Evolutionary conservation across 2,329 filamentous ascomycete genomes (phyloP).

Genomic region (Cercospora nicotianae): DNA sequence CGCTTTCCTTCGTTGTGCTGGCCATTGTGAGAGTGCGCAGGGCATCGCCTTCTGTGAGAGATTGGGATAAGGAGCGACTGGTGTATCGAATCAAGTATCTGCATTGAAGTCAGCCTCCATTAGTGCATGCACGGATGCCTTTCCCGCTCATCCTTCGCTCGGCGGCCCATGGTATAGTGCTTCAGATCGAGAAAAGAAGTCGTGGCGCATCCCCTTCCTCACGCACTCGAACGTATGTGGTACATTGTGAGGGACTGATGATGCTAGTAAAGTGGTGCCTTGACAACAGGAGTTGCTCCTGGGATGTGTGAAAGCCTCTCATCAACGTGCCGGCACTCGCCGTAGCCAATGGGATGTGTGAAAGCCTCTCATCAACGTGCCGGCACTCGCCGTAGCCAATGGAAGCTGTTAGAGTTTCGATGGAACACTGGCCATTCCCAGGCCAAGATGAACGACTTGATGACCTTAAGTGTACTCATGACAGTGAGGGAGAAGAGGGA

Average conservation of each 20-base stretch:
- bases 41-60: not conserved
- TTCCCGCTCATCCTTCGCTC: not conserved
- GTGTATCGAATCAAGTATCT: not conserved
- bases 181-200: not conserved
- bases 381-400: not conserved
- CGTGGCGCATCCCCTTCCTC: not conserved
- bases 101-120: not conserved
- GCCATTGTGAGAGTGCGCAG: not conserved
- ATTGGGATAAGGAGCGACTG: not conserved
- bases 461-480: not conserved
- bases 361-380: not conserved
- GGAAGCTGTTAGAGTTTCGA: not conserved
- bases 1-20: not conserved
- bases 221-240: not conserved
- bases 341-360: not conserved
- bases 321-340: not conserved
- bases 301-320: not conserved
- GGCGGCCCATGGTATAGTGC: not conserved
- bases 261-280: not conserved
- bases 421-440: not conserved
- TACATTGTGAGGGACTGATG: not conserved
- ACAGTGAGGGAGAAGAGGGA: not conserved
- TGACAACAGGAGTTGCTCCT: not conserved
- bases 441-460: not conserved
- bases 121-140: not conserved